Evolutionary conservation across 2,329 filamentous ascomycete species (phyloP), one percentile per base, ranked within the genome.

Genomic region (Aspergillus luchuensis): DNA sequence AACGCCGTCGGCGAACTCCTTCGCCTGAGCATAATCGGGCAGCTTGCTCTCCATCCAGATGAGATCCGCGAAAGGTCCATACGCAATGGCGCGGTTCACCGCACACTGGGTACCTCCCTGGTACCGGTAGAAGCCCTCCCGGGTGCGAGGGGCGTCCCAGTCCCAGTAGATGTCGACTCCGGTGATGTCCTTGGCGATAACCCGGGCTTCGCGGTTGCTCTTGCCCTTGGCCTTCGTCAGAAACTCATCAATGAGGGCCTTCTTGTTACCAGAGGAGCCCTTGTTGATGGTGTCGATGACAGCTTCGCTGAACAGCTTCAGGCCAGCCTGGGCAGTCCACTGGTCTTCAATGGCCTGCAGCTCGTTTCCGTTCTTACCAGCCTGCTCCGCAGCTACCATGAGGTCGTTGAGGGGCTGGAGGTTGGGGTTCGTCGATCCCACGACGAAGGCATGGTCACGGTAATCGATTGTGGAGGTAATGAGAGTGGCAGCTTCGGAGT

Each of bases 21-120:
- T 87, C 23, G 95, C 95, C 81, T 98, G 95, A 53, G 84, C 84
- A 77, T 84, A 98, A 76, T 98, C 94, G 49, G 95, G 95, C 67
- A 97, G 84, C 82, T 97, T 97, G 81, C 90, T 94, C 86, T 99
- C 95, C 95, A 99, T 99, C 95, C 95, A 99, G 79, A 99, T 96
- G 76, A 96, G 88, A 73, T 98, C 94, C 64, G 90, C 90, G 80
- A 96, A 97, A 2, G 95, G 94, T 0, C 91, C 94, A 74, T 96
- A 98, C 5, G 94, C 92, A 60, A 96, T 81, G 36, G 93, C 94
- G 51, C 94, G 88, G 84, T 95, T 96, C 75, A 98, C 82, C 62
- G 93, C 92, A 76, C 91, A 96, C 77, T 92, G 89, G 72, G 91
- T 96, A 61, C 95, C 95, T 62, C 95, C 95, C 78, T 91, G 85